These are phyloP conservation scores for Neonectria punicea DNA, from an alignment of 2,329 filamentous ascomycete genomes.

Conservation along the genomic window DNA sequence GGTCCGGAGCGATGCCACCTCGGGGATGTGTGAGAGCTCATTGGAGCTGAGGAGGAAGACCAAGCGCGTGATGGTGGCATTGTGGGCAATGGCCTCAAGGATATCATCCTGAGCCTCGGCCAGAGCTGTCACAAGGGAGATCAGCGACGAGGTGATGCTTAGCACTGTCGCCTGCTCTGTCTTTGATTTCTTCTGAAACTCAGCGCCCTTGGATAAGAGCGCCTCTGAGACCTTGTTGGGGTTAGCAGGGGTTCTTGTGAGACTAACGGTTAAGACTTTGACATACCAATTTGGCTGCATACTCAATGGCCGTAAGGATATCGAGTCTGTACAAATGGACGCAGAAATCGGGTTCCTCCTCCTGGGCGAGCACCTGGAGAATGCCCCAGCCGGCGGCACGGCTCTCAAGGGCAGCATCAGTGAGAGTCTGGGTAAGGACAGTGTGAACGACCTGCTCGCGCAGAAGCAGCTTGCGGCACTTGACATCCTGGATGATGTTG, in stretches of 20 bases:
- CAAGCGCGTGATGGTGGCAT: slow-evolving; percentile 61
- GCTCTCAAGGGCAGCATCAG: slow-evolving; percentile 70
- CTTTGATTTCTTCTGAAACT: slow-evolving; percentile 61
- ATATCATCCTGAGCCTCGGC: slow-evolving; percentile 71
- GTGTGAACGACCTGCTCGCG: slow-evolving; percentile 73
- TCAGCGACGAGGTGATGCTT: slow-evolving; percentile 64
- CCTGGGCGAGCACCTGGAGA: slow-evolving; percentile 67
- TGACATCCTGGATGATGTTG: slow-evolving; percentile 70
- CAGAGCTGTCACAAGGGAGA: slow-evolving; percentile 63
- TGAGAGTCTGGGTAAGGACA: slow-evolving; percentile 71
- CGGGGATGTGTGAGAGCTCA: slow-evolving; percentile 55
- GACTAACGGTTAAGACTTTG: neutral
- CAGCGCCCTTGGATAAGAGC: slow-evolving; percentile 52
- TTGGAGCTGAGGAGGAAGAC: slow-evolving; percentile 64
- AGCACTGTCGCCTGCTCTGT: slow-evolving; percentile 64
- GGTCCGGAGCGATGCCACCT: slow-evolving; percentile 53
- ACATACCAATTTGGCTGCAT: slow-evolving; percentile 64
- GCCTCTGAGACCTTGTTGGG: slow-evolving; percentile 55
- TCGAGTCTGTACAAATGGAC: slow-evolving; percentile 72
- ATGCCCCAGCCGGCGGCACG: slow-evolving; percentile 76
- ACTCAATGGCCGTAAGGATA: slow-evolving; percentile 68
- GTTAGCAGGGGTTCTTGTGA: slow-evolving; percentile 11
- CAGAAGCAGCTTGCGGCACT: slow-evolving; percentile 72
- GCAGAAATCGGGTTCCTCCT: slow-evolving; percentile 75
- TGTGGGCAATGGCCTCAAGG: slow-evolving; percentile 62